These are phyloP conservation scores for Eucommia ulmoides DNA, from an alignment of 257 asterid genomes.

Conservation along the genomic window DNA sequence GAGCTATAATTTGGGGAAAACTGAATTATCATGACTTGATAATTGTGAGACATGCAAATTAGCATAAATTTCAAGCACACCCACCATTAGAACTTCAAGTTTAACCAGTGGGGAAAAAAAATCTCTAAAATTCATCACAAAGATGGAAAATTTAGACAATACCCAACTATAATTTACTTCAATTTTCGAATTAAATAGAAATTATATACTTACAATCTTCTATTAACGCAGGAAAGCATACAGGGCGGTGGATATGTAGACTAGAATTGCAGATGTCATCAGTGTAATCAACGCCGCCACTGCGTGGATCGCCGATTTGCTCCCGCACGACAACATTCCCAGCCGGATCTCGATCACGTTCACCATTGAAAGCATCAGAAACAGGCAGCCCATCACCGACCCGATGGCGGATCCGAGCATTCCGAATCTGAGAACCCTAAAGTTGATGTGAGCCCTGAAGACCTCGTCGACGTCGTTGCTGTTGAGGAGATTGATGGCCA, in stretches of 20 bases:
- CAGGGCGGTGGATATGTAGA: constrained; percentile 19
- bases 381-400: constrained; percentile 23
- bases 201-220: background rate
- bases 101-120: too few species aligned
- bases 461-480: constrained; percentile 21
- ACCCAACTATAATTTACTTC: too few species aligned
- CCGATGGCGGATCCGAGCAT: constrained; percentile 30
- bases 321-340: constrained; percentile 27
- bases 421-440: constrained; percentile 14
- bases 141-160: too few species aligned
- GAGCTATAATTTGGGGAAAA: too few species aligned
- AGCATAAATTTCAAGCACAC: too few species aligned
- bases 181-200: too few species aligned
- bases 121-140: too few species aligned
- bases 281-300: constrained; percentile 11
- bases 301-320: constrained; percentile 13
- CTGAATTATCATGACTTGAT: too few species aligned
- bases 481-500: constrained; percentile 28
- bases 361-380: constrained; percentile 28
- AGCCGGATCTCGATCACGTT: constrained; percentile 23
- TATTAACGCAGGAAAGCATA: constrained; percentile 8
- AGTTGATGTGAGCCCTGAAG: constrained; percentile 26
- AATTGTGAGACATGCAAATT: too few species aligned
- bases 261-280: constrained; percentile 16
- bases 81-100: too few species aligned